Conservation (phyloP, 768 basidiomycete species). For the Hortiboletus flavorubellus region DNA sequence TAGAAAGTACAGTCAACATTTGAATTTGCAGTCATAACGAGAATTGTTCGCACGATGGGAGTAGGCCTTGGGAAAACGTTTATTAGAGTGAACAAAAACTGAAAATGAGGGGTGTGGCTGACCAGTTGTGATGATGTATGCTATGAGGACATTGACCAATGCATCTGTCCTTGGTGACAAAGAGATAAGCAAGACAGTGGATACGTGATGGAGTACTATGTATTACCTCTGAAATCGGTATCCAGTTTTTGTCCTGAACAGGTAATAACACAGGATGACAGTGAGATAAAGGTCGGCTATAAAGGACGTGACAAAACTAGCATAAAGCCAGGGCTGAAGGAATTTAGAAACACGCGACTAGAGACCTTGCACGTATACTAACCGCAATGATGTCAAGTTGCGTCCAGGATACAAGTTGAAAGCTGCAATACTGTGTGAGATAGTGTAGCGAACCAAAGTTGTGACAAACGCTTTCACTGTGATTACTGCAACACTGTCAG, state of each 20-base stretch:
- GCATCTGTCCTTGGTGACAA: slow-evolving; percentile 46
- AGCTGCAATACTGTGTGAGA: slow-evolving; percentile 29
- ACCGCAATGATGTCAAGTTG: slow-evolving; percentile 41
- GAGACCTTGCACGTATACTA: slow-evolving; percentile 4
- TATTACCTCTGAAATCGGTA: slow-evolving; percentile 37
- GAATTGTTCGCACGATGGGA: slow-evolving; percentile 33
- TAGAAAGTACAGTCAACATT: not conserved
- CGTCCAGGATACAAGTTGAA: slow-evolving; percentile 35
- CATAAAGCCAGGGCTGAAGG: slow-evolving; percentile 45
- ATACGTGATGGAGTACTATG: not conserved
- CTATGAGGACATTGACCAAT: slow-evolving; percentile 44
- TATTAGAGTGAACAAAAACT: not conserved
- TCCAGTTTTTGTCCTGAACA: slow-evolving; percentile 50
- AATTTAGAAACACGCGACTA: not conserved
- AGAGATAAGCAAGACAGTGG: not conserved
- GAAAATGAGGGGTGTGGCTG: slow-evolving; percentile 19
- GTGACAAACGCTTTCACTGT: slow-evolving; percentile 47
- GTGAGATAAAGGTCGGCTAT: slow-evolving; percentile 51
- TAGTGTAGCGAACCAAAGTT: not conserved
- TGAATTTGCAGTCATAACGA: not conserved
- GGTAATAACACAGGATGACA: slow-evolving; percentile 44
- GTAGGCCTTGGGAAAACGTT: slow-evolving; percentile 34
- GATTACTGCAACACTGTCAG: slow-evolving; percentile 37
- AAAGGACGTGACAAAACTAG: slow-evolving; percentile 50
- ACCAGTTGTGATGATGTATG: slow-evolving; percentile 56